Evolutionary conservation across 129 eudicot species (phyloP), one percentile per base, ranked within the genome.

Genomic region (Tagetes erecta): DNA sequence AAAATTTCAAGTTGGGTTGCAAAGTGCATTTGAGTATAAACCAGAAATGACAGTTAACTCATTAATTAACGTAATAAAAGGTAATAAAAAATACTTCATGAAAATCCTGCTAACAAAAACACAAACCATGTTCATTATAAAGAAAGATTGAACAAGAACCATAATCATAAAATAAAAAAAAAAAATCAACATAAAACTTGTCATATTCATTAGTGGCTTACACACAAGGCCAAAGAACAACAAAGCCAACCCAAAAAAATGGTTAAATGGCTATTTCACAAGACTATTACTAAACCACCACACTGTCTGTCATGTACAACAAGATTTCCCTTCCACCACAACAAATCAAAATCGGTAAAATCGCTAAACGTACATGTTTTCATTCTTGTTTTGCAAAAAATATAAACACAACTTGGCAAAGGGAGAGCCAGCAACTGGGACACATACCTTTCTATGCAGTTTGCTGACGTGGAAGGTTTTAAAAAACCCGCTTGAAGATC

Each of bases 251-350:
- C 83, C 73, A 72, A 86, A 86, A 56, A 86, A 80, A 30, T 77
- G 83, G 87, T 76, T 77, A 86, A 79, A 59, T 64, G 78, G 75
- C 82, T 86, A 80, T 67, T 80, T 66, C 84, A 86, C 87, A 86
- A 83, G 49, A 79, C 87, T 83, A 74, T 50, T 67, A 74, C 87
- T 83, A 83, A 76, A 80, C 56, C 72, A 39, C 73, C 87, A 86
- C 79, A 80, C 71, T 20, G 72, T 70, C 68, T 44, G 72, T 62
- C 72, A 79, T 78, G 76, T 83, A 86, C 91, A 86, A 80, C 85
- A 83, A 60, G 60, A 67, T 47, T 77, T 64, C 71, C 58, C 85
- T 78, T 81, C 81, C 77, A 65, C 56, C 81, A 67, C 66, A 52
- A 81, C 81, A 63, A 74, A 78, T 51, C 64, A 65, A 66, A 44